Percentiles rank a stretch among this genome's conserved stretches.
Evolutionary conservation across 257 asterid genomes (phyloP).

Genomic region (Vinca minor): DNA sequence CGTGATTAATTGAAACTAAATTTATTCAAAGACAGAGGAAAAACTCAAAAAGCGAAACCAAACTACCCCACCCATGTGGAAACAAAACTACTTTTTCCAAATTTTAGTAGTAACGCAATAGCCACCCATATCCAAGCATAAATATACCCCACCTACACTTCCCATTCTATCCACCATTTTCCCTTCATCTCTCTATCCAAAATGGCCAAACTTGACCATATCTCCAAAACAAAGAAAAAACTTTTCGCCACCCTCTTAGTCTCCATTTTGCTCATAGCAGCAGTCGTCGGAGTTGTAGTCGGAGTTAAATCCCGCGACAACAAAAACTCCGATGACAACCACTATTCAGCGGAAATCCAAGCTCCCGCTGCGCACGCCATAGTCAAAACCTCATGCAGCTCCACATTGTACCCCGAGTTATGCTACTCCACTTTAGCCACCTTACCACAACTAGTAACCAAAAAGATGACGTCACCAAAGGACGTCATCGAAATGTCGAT

Average conservation of each 20-base stretch:
- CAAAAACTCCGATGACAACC: not conserved
- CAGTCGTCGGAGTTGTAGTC: conserved; percentile 2
- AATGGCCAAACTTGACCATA: not conserved
- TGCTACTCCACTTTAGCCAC: conserved; percentile 45
- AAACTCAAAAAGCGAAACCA: no score
- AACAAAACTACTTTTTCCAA: no score
- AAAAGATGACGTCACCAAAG: conserved; percentile 26
- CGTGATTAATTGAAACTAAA: no score
- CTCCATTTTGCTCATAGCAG: conserved; percentile 7
- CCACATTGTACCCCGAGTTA: conserved; percentile 53
- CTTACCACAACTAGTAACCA: conserved; percentile 9
- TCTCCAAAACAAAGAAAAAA: conserved; percentile 7
- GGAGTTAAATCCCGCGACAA: conserved; percentile 4
- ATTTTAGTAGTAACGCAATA: no score
- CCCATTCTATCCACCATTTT: not conserved
- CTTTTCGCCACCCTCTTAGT: not conserved
- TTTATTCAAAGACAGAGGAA: no score
- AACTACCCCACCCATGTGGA: no score
- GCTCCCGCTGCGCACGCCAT: conserved; percentile 26
- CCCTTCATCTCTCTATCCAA: no score
- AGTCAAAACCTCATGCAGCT: conserved; percentile 55
- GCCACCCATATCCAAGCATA: no score
- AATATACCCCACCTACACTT: no score
- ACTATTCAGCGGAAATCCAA: not conserved
- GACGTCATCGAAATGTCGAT: conserved; percentile 49